These are phyloP conservation scores for Pseudozyma flocculosa DNA, from an alignment of 1,284 basidiomycete genomes.

Conservation along the genomic window DNA sequence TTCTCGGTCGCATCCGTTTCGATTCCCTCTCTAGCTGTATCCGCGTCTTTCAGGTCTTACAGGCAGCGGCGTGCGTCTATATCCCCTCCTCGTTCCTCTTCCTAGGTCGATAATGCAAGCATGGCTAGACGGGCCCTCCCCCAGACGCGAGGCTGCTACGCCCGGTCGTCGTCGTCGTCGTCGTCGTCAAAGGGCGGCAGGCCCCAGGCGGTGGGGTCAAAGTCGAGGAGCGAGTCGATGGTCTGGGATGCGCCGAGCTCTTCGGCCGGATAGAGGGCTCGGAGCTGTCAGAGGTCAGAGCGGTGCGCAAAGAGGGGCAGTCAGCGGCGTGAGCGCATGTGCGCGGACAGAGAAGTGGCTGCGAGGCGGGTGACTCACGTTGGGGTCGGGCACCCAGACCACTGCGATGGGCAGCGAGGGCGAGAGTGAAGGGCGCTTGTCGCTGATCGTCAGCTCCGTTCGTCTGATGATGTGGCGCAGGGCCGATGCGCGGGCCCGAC, in stretches of 20 bases:
- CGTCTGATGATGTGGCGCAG: too few species aligned
- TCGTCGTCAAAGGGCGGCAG: slow-evolving; percentile 44
- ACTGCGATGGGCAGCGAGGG: slow-evolving; percentile 18
- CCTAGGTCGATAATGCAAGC: too few species aligned
- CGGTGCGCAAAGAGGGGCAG: neutral
- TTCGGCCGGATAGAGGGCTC: slow-evolving; percentile 22
- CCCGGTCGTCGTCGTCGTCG: neutral
- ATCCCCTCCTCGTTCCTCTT: too few species aligned
- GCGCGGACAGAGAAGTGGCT: slow-evolving; percentile 1
- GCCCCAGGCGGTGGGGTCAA: slow-evolving; percentile 52
- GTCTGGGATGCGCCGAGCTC: slow-evolving; percentile 47
- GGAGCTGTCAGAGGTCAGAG: slow-evolving; percentile 3
- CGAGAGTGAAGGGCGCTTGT: too few species aligned
- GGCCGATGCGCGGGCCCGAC: too few species aligned
- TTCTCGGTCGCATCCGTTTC: too few species aligned
- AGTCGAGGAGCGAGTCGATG: slow-evolving; percentile 50
- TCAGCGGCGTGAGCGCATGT: slow-evolving; percentile 1
- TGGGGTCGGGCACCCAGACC: slow-evolving; percentile 55
- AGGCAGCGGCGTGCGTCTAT: neutral
- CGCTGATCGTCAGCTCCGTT: too few species aligned
- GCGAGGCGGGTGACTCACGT: slow-evolving; percentile 19
- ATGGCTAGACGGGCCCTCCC: too few species aligned
- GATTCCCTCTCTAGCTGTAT: neutral
- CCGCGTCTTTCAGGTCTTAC: slow-evolving; percentile 2
- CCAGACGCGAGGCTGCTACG: too few species aligned